Base-by-base conservation (phyloP, 306 rosid genomes). In the Cucumis sativus region DNA sequence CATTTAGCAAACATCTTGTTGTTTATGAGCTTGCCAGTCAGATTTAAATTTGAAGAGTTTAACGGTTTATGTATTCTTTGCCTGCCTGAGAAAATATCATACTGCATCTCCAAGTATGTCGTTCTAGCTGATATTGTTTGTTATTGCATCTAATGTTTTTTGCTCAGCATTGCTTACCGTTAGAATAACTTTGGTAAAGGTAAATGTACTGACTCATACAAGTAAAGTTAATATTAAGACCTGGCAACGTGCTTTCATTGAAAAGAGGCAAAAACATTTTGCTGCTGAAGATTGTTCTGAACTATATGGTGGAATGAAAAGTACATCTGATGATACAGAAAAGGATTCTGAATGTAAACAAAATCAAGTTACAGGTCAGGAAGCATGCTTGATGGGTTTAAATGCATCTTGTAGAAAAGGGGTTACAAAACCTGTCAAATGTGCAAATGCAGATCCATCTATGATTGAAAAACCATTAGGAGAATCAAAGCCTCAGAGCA, bases 161-260 rank as follows among this genome's bases (percentile, higher is more conserved):
- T 49, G 41, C 58, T 45, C 39, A 13, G 57, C 10, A 18, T 45
- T 39, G 73, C 73, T 67, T 67, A 67, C 21, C 54, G 13, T 67
- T 10, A 43, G n/a, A 69, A 69, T 20, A 20, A 69, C 45, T 40
- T 69, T 78, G 60, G 63, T 65, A 39, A 41, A 85, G 84, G 86
- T 85, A 54, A 85, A 85, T 75, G 84, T 80, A 82, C 57, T 80
- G 43, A 81, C 80, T 6, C 87, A 84, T 80, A 78, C 85, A 78
- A 75, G 79, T 68, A 69, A n/a, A 56, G 96, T 88, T 78, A 84
- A 85, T 55, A 84, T 85, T 59, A 56, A 43, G 45, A 61, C 86
- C 74, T 85, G 88, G 89, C 96, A 85, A 85, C 84, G 59, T 11
- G 37, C 80, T 45, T 30, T 13, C 23, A 86, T 88, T 43, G 64